Conservation (phyloP, 192 early-diverging fungal species). For the Coemansia sp. region DNA sequence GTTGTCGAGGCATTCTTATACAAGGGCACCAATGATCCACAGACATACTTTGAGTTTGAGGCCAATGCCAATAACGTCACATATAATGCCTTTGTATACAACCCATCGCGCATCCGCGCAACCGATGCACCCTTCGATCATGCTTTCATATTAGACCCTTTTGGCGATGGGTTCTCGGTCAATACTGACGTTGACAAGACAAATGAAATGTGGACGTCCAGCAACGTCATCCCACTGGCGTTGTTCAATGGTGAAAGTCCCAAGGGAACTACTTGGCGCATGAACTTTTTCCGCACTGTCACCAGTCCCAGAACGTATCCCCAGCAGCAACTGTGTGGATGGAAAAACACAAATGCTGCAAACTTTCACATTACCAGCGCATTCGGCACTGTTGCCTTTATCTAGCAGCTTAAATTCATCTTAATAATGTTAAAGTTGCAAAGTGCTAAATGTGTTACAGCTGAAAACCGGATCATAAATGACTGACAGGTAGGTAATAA, state of each 20-base stretch:
- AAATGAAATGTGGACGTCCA: conserved; percentile 26
- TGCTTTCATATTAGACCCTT: conserved; percentile 38
- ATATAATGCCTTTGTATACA: conserved; percentile 50
- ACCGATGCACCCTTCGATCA: conserved; percentile 46
- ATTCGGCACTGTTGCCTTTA: conserved; percentile 39
- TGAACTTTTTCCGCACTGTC: conserved; percentile 55
- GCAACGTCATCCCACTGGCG: conserved; percentile 37
- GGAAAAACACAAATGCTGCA: conserved; percentile 34
- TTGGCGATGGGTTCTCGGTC: conserved; percentile 45
- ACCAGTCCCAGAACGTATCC: conserved; percentile 31
- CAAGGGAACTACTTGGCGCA: conserved; percentile 36
- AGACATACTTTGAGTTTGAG: conserved; percentile 26
- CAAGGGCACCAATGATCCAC: conserved; percentile 38
- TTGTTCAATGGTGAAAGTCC: conserved; percentile 51
- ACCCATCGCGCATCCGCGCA: conserved; percentile 38
- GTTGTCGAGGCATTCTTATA: conserved; percentile 51
- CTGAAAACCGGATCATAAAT: too few relatives aligned
- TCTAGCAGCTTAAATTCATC: conserved; percentile 2
- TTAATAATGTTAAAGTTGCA: background rate
- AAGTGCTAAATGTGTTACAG: too few relatives aligned
- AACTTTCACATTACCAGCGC: conserved; percentile 50
- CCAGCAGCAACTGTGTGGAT: conserved; percentile 46
- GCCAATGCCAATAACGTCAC: conserved; percentile 49
- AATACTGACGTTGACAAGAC: conserved; percentile 34
- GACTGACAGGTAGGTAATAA: too few relatives aligned